Base-by-base conservation (phyloP, 495 filamentous ascomycete genomes). In the Aspergillus diversus region DNA sequence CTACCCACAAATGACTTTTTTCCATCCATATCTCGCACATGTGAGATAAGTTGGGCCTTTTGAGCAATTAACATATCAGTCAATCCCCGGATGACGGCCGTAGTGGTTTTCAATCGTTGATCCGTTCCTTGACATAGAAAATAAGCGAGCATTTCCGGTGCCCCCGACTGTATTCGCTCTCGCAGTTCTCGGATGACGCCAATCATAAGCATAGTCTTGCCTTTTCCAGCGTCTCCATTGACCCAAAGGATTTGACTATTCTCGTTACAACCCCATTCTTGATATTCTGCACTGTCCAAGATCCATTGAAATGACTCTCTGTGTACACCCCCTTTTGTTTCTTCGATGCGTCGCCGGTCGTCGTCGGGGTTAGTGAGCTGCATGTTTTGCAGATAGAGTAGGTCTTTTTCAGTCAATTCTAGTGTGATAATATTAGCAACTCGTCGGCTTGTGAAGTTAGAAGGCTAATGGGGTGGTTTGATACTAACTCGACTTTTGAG, bases 151-250 rank as follows among this genome's bases (percentile, higher is more conserved):
- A 17, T 42, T 32, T 57, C n/a, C 16, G 21, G 43, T 57, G 15
- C n/a, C n/a, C n/a, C n/a, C n/a, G n/a, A n/a, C 35, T 42, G n/a
- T 42, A 31, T 17, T 42, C 43, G 54, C 54, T 31, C n/a, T 43
- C 21, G 5, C 70, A 77, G 49, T 59, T 73, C 66, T 46, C 76
- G 58, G 17, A 75, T 67, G 27, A 77, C 71, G 21, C 74, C 71
- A 58, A 72, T 74, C 46, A 75, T 66, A 50, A 78, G 58, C 81
- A 83, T 83, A 3, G 80, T 83, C 71, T 83, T 83, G 37, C 80
- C 78, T 59, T 76, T 82, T n/a, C 79, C 79, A 37, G 77, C 69
- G 61, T 73, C 76, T 37, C 76, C 77, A 56, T 73, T 82, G 35
- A 84, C 75, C 80, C 78, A 83, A 34, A 83, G 74, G 31, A 81